phyloP scores from a whole-genome alignment of 495 filamentous ascomycete species.

The Tuber calosporum region DNA sequence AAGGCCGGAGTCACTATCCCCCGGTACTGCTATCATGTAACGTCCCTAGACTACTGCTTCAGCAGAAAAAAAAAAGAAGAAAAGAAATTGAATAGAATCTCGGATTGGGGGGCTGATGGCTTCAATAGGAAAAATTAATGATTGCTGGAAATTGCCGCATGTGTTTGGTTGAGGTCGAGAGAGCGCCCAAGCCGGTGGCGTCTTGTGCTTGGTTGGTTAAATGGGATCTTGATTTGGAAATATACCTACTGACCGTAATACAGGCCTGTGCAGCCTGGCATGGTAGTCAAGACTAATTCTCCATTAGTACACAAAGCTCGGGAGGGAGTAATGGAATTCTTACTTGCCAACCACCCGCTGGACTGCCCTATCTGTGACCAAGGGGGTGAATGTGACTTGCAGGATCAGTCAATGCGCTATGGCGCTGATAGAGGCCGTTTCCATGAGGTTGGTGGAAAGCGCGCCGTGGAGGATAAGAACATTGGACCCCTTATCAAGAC shows the following conservation, averaged over 20 bases:
- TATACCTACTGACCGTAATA: conserved; percentile 10
- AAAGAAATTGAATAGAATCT: conserved; percentile 3
- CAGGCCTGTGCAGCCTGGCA: conserved; percentile 87
- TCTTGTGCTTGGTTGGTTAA: conserved; percentile 71
- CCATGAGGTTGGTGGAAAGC: conserved; percentile 89
- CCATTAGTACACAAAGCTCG: conserved; percentile 92
- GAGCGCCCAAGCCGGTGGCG: conserved; percentile 89
- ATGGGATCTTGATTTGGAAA: conserved; percentile 1
- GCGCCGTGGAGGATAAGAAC: conserved; percentile 97
- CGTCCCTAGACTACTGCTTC: conserved; percentile 30
- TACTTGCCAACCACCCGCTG: conserved; percentile 92
- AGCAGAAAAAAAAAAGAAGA: no score
- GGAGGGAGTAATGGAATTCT: conserved; percentile 98
- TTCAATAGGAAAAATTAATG: conserved; percentile 64
- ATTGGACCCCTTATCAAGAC: conserved; percentile 98
- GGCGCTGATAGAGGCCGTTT: conserved; percentile 93
- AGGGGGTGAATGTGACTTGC: conserved; percentile 95
- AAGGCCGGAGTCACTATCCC: conserved; percentile 83
- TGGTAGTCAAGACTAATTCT: conserved; percentile 98
- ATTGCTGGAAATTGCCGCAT: conserved; percentile 99
- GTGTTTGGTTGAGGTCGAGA: conserved; percentile 97
- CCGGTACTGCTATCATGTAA: conserved; percentile 98
- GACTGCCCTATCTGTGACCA: conserved; percentile 98
- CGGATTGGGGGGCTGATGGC: conserved; percentile 39
- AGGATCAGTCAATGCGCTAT: conserved; percentile 98